A percentile compares a stretch with the other conserved stretches of the same genome.
These are phyloP conservation scores for Fusarium nelsonii DNA, from an alignment of 2,329 filamentous ascomycete genomes.

Conservation along the genomic window DNA sequence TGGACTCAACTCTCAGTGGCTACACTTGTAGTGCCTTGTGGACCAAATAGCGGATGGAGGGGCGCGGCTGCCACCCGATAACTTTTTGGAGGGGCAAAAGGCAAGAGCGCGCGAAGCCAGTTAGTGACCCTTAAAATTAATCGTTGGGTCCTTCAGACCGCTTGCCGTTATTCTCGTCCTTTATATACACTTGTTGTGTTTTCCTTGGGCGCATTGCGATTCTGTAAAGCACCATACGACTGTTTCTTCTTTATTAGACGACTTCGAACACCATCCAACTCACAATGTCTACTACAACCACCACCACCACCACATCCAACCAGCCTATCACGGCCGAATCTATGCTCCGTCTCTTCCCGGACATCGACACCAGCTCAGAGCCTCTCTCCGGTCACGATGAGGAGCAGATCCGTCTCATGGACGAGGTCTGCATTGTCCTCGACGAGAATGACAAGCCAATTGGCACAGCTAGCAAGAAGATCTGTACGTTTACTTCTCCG, in stretches of 20 bases:
- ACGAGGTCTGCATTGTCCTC: constrained; percentile 97
- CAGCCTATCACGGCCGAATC: constrained; percentile 85
- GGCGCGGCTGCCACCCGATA: constrained; percentile 37
- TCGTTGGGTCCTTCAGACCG: constrained; percentile 37
- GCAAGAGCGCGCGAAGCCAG: constrained; percentile 36
- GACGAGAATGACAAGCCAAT: constrained; percentile 94
- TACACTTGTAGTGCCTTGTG: constrained; percentile 36
- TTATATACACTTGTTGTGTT: constrained; percentile 9
- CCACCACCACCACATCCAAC: constrained; percentile 58
- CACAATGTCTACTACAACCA: constrained; percentile 52
- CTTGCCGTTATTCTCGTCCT: constrained; percentile 16
- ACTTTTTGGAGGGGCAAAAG: constrained; percentile 46
- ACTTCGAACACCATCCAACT: neutral
- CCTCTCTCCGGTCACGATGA: constrained; percentile 93
- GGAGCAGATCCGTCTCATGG: constrained; percentile 98
- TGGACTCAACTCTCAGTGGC: constrained; percentile 35
- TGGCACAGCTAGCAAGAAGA: constrained; percentile 97
- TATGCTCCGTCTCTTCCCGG: constrained; percentile 89
- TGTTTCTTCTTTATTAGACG: neutral
- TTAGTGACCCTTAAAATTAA: constrained; percentile 47
- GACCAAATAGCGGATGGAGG: constrained; percentile 36
- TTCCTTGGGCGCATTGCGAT: constrained; percentile 13
- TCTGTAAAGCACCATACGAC: neutral
- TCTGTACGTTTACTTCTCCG: constrained; percentile 72
- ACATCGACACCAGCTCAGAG: constrained; percentile 77